These are phyloP conservation scores for Teunomyces funiuensis DNA, from an alignment of 805 yeast genomes.

Conservation along the genomic window DNA sequence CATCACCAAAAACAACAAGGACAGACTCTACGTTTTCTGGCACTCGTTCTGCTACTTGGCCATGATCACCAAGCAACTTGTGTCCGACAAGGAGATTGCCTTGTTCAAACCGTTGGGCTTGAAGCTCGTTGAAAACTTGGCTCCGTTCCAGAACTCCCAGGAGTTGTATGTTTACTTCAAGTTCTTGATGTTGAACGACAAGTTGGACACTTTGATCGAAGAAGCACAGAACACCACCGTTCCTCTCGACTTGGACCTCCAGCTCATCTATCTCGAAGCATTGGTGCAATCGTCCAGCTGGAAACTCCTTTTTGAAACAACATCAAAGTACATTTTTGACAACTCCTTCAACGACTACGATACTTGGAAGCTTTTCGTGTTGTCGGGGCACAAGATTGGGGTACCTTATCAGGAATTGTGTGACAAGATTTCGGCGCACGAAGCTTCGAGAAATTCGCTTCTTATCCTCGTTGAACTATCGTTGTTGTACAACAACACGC, in stretches of 20 bases:
- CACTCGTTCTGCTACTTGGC: conserved; percentile 55
- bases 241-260: conserved; percentile 59
- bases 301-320: conserved; percentile 41
- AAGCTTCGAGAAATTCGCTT: conserved; percentile 53
- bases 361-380: conserved; percentile 62
- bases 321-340: conserved; percentile 43
- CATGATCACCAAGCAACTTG: conserved; percentile 30
- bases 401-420: conserved; percentile 29
- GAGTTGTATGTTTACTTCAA: conserved; percentile 62
- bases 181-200: conserved; percentile 34
- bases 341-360: conserved; percentile 66
- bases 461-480: conserved; percentile 54
- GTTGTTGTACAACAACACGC: conserved; percentile 19
- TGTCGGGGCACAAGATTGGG: conserved; percentile 41
- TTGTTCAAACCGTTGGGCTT: conserved; percentile 62
- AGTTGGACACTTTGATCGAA: conserved; percentile 3
- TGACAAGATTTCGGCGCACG: conserved; percentile 26
- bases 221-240: background rate
- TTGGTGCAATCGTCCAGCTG: conserved; percentile 44
- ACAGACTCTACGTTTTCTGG: conserved; percentile 46
- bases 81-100: conserved; percentile 44
- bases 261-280: conserved; percentile 50
- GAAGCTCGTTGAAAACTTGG: conserved; percentile 51
- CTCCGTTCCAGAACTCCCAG: conserved; percentile 57
- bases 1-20: conserved; percentile 30